Evolutionary conservation across 371 early-diverging fungal species (phyloP), one percentile per base, ranked within the genome.

Genomic region (Syncephalastrum racemosum): DNA sequence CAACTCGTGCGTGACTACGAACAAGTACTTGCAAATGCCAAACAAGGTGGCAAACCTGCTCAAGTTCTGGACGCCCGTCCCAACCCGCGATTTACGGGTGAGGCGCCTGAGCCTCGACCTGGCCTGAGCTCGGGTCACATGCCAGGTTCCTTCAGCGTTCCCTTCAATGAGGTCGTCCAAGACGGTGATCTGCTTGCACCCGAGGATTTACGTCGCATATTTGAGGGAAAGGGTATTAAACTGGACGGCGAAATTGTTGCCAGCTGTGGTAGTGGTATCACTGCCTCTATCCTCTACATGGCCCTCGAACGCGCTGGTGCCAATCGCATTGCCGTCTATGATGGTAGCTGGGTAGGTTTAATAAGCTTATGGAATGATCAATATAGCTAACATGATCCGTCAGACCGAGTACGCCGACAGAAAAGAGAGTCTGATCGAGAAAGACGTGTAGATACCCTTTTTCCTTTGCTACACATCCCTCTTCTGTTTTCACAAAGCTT

Each of bases 111-210:
- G 65, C 92, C 93, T 15, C 85, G 97, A 0, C 81, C 83, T 7
- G 91, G 91, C 0, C 67, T 97, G 13, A 79, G 88, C 4, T 85
- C 87, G 1, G 97, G 97, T 14, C 93, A 93, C 60, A 94, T 96
- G 86, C 93, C 94, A 10, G 63, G 80, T 10, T 84, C 94, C 10
- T 77, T 87, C 62, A 88, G 79, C 66, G 77, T 92, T 24, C 86
- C 91, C 1, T 90, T 85, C 45, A 54, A 78, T 24, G 71, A 81
- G 25, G 72, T 94, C 0, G 70, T 86, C 22, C 64, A 79, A 14
- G 63, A 75, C 20, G 77, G 77, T 5, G 48, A 77, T 18, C 59
- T 84, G 46, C 54, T 72, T 19, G 53, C 69, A 39, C 69, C 79
- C 20, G 75, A 79, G 4, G 68, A 72, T 41, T 66, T 91, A n/a